Conservation (phyloP, 805 yeast genomes). For the Candida ficus region DNA sequence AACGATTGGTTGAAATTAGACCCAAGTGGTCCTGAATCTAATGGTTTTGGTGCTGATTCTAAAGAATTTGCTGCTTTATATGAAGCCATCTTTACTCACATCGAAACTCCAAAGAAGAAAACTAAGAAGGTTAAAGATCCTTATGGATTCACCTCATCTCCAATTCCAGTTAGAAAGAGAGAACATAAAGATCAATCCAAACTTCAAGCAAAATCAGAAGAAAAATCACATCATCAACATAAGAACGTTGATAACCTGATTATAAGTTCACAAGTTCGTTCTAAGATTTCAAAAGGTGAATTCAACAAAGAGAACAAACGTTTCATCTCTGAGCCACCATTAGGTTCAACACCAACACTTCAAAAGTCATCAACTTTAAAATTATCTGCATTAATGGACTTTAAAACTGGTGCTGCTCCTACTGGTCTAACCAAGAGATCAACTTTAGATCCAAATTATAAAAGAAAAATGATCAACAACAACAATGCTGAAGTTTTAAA, state of each 20-base stretch:
- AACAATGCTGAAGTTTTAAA: conserved; percentile 19
- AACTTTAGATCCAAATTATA: conserved; percentile 24
- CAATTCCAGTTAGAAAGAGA: conserved; percentile 5
- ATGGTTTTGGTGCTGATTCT: conserved; percentile 23
- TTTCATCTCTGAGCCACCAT: conserved; percentile 16
- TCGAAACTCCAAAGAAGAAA: conserved; percentile 10
- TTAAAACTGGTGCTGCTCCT: conserved; percentile 6
- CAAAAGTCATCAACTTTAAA: conserved; percentile 11
- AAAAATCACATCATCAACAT: too few relatives aligned
- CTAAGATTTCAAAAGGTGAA: conserved; percentile 4
- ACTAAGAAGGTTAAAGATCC: conserved; percentile 1
- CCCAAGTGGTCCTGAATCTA: conserved; percentile 14
- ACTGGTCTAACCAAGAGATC: not conserved
- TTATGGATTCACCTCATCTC: conserved; percentile 1
- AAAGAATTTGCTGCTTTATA: conserved; percentile 27
- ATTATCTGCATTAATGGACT: conserved; percentile 6
- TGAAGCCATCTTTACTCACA: conserved; percentile 25
- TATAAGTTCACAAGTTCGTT: not conserved
- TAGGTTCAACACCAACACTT: not conserved
- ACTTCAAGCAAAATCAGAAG: not conserved
- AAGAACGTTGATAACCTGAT: not conserved
- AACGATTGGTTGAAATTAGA: conserved; percentile 21
- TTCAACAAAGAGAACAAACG: conserved; percentile 10
- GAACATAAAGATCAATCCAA: not conserved
- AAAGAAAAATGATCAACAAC: conserved; percentile 13